Evolutionary conservation across 768 basidiomycete genomes (phyloP).

Genomic region (Sarcomyxa edulis): DNA sequence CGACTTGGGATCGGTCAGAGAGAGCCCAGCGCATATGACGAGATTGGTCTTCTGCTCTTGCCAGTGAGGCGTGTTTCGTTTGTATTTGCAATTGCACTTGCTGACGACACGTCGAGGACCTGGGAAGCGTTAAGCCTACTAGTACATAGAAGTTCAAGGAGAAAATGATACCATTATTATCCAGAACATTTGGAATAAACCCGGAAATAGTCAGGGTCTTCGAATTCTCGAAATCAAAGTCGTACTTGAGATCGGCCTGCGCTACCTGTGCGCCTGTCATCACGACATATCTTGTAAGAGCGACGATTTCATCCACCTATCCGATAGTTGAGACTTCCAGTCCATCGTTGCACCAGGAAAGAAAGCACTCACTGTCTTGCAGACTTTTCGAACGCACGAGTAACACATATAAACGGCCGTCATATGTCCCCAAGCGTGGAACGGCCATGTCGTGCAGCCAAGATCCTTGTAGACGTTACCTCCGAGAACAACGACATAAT

Average conservation of each 20-base stretch:
- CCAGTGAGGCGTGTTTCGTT: constrained; percentile 17
- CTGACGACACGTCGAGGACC: constrained; percentile 17
- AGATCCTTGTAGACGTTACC: constrained; percentile 26
- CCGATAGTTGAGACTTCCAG: background rate
- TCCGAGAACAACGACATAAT: constrained; percentile 23
- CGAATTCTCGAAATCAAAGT: constrained; percentile 15
- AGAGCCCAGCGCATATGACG: constrained; percentile 18
- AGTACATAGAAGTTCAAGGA: no score
- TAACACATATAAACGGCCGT: constrained; percentile 23
- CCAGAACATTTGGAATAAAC: constrained; percentile 21
- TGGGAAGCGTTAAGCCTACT: no score
- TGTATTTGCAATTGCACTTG: constrained; percentile 13
- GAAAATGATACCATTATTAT: constrained; percentile 11
- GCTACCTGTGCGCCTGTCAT: constrained; percentile 9
- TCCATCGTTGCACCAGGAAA: background rate
- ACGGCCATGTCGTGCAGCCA: constrained; percentile 21
- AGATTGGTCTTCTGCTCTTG: constrained; percentile 22
- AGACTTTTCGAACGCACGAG: constrained; percentile 24
- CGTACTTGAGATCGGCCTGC: constrained; percentile 18
- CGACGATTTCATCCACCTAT: constrained; percentile 24
- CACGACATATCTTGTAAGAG: constrained; percentile 21
- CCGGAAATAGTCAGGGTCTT: constrained; percentile 23
- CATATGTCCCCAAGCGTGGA: constrained; percentile 31
- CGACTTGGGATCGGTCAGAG: constrained; percentile 20
- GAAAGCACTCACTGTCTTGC: constrained; percentile 18